A percentile compares a stretch with the other conserved stretches of the same genome.
Conservation (phyloP, 2,329 filamentous ascomycete species). For the Colletotrichum salicis region DNA sequence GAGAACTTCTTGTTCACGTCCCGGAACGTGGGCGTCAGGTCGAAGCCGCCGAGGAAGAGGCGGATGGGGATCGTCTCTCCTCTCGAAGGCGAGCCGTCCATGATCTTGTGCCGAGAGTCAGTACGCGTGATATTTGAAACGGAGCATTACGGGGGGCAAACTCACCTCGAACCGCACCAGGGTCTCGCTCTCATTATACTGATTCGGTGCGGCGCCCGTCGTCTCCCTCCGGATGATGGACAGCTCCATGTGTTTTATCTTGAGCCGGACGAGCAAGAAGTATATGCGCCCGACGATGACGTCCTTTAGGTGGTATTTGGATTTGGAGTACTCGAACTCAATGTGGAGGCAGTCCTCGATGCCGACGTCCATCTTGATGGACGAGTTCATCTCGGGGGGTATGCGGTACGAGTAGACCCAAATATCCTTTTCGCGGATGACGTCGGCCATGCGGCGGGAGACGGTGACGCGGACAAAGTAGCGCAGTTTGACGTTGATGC, state of each 20-base stretch:
- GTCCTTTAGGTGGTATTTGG: constrained; percentile 98
- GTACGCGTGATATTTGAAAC: background rate
- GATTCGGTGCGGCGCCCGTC: constrained; percentile 94
- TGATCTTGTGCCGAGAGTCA: constrained; percentile 70
- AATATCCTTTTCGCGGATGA: constrained; percentile 98
- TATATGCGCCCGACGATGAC: constrained; percentile 99
- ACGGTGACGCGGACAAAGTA: constrained; percentile 99
- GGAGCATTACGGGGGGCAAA: background rate
- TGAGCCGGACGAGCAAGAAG: constrained; percentile 94
- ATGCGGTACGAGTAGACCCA: constrained; percentile 99
- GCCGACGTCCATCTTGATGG: constrained; percentile 99
- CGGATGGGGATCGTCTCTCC: constrained; percentile 96
- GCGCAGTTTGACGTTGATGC: constrained; percentile 98
- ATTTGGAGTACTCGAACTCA: constrained; percentile 99
- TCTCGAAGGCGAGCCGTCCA: constrained; percentile 98
- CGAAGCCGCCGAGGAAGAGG: constrained; percentile 96
- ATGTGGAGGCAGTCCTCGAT: constrained; percentile 99
- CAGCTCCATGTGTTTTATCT: constrained; percentile 99
- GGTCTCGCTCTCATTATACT: constrained; percentile 99
- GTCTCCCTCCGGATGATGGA: constrained; percentile 98
- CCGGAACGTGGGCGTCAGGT: constrained; percentile 96
- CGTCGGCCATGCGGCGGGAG: constrained; percentile 95
- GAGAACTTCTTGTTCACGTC: constrained; percentile 99
- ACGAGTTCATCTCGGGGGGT: constrained; percentile 96
- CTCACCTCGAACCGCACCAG: constrained; percentile 91